Base-by-base conservation (phyloP, 176 grass and related monocot species). In the Aechmea fasciata region DNA sequence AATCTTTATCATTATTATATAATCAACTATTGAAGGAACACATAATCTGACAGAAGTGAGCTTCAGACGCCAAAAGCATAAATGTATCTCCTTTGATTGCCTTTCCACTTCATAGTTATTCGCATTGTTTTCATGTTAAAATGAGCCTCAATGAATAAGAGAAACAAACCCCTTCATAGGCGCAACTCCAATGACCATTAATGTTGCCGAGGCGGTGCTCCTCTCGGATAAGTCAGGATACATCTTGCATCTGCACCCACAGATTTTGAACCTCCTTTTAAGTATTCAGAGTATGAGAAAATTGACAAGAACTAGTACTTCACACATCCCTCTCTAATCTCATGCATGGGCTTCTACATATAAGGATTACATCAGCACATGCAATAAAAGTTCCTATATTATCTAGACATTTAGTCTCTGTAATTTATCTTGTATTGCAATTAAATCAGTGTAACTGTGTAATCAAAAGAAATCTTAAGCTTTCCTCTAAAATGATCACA, bases 201-300 rank as follows among this genome's bases (percentile, higher is more conserved):
- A n/a, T n/a, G 80, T 77, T 67, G 71, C 15, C 49, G 80, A 29
- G 26, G 73, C 20, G 73, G 50, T 72, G 49, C 47, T 67, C 73
- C 77, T 83, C 73, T 83, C 80, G 11, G 63, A 48, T 50, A 83
- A 72, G 66, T 83, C 80, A 20, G 57, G 48, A 17, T 72, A 66
- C 61, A 57, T 83, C 67, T 66, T 80, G 78, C 67, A 73, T 47
- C 77, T 48, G 24, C 70, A 61, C 20, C 33, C 33, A 41, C 33
- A 41, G 33, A 41, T 41, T 41, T 41, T 41, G 33, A 41, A 41
- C 33, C 33, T 41, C 33, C 33, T 41, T 41, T 41, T 41, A 41
- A 41, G 0, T 41, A 41, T 6, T 0, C 7, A 41, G 6, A 41
- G 33, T 8, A 7, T 41, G 33, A 41, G 33, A 41, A 41, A 41